Evolutionary conservation across 768 basidiomycete genomes (phyloP), one percentile per base, ranked within the genome.

Genomic region (Tubosaeta sp.): DNA sequence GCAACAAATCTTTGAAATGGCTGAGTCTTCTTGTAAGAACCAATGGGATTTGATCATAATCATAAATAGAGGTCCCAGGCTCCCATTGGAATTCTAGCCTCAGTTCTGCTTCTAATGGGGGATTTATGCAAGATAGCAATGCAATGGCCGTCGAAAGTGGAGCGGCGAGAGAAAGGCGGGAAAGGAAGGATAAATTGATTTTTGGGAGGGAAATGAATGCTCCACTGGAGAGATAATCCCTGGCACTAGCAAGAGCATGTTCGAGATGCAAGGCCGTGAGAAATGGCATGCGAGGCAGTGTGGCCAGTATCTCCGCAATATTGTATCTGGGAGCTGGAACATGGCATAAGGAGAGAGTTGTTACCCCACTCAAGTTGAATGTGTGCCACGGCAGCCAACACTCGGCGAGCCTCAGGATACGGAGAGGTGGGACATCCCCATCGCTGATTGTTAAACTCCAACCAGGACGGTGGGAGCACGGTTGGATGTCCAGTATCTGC

Each of bases 211-310:
- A n/a, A 9, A n/a, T n/a, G 8, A 37, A 37, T 17, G 37, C n/a
- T n/a, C 16, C 37, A 17, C 37, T 17, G 37, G 37, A 37, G 17
- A 37, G n/a, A 43, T 35, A 19, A 3, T 4, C 12, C 5, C 7
- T 3, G 4, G 51, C n/a, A 10, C 39, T 55, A 2, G 68, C 63
- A 5, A 74, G 59, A 12, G 63, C 59, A 49, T 64, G 34, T 6
- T 68, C 59, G 11, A 77, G 62, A 47, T 68, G 60, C 2, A 77
- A 65, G 12, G 55, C 54, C 42, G 61, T 63, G 5, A 76, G 60
- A 34, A 51, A 13, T 9, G 67, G 71, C 70, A 72, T 73, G 33
- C 61, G 53, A n/a, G 58, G 43, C 5, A 78, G 64, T 7, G 61
- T 60, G 22, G 62, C 49, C 6, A 74, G 46, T 14, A 78, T 54